phyloP scores from a whole-genome alignment of 768 basidiomycete genomes.

The Terana coerulea region DNA sequence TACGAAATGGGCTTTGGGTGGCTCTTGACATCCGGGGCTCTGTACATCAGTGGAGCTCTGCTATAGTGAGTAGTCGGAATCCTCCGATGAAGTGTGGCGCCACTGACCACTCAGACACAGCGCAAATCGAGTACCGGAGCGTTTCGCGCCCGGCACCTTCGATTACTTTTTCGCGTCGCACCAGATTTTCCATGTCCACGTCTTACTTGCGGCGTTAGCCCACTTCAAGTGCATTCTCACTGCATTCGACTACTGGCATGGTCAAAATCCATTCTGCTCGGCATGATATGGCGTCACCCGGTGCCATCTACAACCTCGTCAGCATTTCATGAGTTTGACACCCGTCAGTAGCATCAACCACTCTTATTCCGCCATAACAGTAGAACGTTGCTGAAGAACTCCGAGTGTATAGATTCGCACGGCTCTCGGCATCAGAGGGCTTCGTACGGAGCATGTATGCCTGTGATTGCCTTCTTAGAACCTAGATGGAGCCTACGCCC shows the following conservation, averaged over 20 bases:
- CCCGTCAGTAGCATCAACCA: background rate
- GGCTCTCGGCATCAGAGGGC: too few species aligned
- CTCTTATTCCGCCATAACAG: background rate
- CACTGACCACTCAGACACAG: conserved; percentile 35
- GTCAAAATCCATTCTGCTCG: conserved; percentile 17
- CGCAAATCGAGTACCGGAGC: conserved; percentile 80
- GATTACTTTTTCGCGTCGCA: conserved; percentile 80
- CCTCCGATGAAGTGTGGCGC: background rate
- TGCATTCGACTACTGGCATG: conserved; percentile 58
- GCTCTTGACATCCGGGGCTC: conserved; percentile 61
- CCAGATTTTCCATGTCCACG: conserved; percentile 86
- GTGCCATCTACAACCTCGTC: background rate
- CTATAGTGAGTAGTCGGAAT: conserved; percentile 59
- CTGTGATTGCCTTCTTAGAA: background rate
- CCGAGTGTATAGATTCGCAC: background rate
- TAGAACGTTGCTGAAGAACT: too few species aligned
- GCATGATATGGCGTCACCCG: background rate
- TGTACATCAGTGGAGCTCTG: conserved; percentile 78
- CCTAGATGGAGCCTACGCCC: background rate
- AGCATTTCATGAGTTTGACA: background rate
- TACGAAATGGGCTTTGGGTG: conserved; percentile 68
- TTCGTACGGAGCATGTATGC: too few species aligned
- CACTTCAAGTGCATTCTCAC: conserved; percentile 60
- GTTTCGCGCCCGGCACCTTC: conserved; percentile 69
- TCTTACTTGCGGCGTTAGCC: conserved; percentile 65